Evolutionary conservation across 2,329 filamentous ascomycete species (phyloP).

Genomic region (Exophiala mesophila): DNA sequence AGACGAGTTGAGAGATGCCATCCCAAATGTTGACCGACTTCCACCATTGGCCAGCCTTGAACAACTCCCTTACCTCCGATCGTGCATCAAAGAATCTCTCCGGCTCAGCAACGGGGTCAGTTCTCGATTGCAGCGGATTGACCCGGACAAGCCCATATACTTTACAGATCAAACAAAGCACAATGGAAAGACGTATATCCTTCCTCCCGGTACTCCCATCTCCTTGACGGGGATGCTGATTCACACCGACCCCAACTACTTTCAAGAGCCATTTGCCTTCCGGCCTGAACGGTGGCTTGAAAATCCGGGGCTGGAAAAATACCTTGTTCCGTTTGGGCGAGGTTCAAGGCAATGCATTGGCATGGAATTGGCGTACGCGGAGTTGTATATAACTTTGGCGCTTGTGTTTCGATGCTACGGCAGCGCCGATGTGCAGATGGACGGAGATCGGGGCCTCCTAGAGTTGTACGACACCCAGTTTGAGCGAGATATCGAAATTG

Average conservation of each 20-base stretch:
- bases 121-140: conserved; percentile 28
- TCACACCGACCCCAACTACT: conserved; percentile 30
- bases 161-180: conserved; percentile 6
- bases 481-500: conserved; percentile 15
- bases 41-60: conserved; percentile 21
- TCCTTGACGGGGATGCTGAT: conserved; percentile 26
- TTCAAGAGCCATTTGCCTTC: conserved; percentile 32
- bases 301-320: conserved; percentile 33
- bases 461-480: conserved; percentile 11
- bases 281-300: conserved; percentile 40
- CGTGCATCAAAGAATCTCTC: conserved; percentile 33
- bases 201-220: conserved; percentile 22
- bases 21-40: conserved; percentile 1
- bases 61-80: conserved; percentile 29
- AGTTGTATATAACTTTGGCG: conserved; percentile 19
- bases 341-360: conserved; percentile 41
- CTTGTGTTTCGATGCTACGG: conserved; percentile 17
- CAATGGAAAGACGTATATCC: conserved; percentile 1
- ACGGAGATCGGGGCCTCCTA: conserved; percentile 8
- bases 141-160: conserved; percentile 14
- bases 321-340: conserved; percentile 37
- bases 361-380: conserved; percentile 28
- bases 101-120: conserved; percentile 32
- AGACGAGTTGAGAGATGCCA: conserved; percentile 1
- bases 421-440: conserved; percentile 16